Conservation (phyloP, 1,284 basidiomycete genomes). For the Apiotrichum siamense region DNA sequence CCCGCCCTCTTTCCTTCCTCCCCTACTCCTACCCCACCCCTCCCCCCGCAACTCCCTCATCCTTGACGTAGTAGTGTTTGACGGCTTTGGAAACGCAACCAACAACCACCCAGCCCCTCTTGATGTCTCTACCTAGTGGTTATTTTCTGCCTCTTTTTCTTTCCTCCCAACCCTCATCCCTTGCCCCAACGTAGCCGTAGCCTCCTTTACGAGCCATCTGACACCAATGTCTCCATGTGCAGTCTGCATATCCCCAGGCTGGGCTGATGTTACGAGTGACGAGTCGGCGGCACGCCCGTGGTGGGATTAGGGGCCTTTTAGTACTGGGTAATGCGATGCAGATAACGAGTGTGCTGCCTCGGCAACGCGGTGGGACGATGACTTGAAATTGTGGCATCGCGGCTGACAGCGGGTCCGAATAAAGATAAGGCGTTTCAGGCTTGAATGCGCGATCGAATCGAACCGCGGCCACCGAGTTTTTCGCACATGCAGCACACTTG, state of each 20-base stretch:
- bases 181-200: conserved; percentile 1
- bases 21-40: background rate
- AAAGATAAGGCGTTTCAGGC: too few relatives aligned
- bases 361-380: too few relatives aligned
- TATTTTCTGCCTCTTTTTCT: background rate
- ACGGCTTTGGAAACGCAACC: background rate
- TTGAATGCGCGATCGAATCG: too few relatives aligned
- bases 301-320: too few relatives aligned
- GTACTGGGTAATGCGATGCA: too few relatives aligned
- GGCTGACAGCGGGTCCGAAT: too few relatives aligned
- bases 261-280: conserved; percentile 15
- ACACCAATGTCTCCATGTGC: background rate
- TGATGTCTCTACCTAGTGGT: conserved; percentile 6
- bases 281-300: too few relatives aligned
- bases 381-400: too few relatives aligned
- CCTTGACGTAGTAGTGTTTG: background rate
- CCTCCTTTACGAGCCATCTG: background rate
- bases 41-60: too few relatives aligned
- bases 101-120: background rate
- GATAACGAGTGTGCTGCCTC: too few relatives aligned
- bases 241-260: background rate
- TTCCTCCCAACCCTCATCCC: background rate
- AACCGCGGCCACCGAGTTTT: too few relatives aligned
- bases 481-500: too few relatives aligned
- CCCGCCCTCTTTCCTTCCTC: conserved; percentile 1